Base-by-base conservation (phyloP, 345 rosid genomes). In the Zanthoxylum bungeanum region DNA sequence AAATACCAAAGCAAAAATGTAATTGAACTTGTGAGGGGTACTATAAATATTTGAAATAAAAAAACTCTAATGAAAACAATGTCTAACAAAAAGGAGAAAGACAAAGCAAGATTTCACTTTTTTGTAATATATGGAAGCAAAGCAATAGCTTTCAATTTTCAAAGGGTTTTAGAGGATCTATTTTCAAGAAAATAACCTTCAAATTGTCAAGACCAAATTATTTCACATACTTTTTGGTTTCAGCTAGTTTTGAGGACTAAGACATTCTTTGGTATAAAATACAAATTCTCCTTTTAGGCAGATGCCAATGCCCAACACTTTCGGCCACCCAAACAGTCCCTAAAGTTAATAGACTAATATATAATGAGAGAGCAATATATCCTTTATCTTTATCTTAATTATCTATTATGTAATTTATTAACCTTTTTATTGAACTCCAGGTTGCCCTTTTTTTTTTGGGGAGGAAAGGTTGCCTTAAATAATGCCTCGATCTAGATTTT, bases 401-500 rank as follows among this genome's bases (percentile, higher is more conserved):
- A 57, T 57, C 6, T 55, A 55, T 55, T 3, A 58, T n/a, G n/a
- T n/a, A n/a, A 9, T 22, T 21, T 17, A n/a, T 28, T 14, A 5
- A 66, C 42, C 56, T 65, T 67, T 67, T 52, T 33, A 33, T 51
- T 14, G n/a, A 51, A 30, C 50, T 68, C 72, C 72, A 4, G 52
- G 25, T 5, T 55, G 39, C 72, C 62, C 25, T 68, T 39, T 25
- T 65, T 65, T 46, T 37, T 17, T 44, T 19, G 21, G 27, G 34
- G 27, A 50, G 59, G 59, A n/a, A n/a, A 10, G 46, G 42, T 12
- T 50, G 46, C 70, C 58, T 49, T 66, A 66, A 55, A 55, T 53
- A 68, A 9, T 39, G 51, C 61, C 62, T 56, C 5, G 28, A 63
- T 63, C 33, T 55, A 49, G 39, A 58, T 66, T 56, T 56, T 27